A percentile compares a stretch with the other conserved stretches of the same genome.
phyloP scores from a whole-genome alignment of 805 yeast species.

The Kurtzmaniella fragi region DNA sequence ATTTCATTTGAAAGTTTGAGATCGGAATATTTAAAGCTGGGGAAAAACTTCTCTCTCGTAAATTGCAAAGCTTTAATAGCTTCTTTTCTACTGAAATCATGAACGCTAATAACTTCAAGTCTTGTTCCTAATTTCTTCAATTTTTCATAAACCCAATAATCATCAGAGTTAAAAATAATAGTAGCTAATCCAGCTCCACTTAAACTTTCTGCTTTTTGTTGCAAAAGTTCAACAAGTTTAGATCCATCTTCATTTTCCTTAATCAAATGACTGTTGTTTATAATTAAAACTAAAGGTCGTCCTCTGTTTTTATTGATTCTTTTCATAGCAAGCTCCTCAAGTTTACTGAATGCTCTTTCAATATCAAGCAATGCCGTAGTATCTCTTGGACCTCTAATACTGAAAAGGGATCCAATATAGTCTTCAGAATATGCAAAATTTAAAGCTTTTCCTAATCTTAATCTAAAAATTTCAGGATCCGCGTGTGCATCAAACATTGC shows the following conservation, averaged over 20 bases:
- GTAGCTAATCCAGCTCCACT: slow-evolving; percentile 70
- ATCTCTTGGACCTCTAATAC: slow-evolving; percentile 80
- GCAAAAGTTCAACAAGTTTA: slow-evolving; percentile 66
- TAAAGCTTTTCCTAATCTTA: slow-evolving; percentile 70
- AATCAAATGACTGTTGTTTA: slow-evolving; percentile 72
- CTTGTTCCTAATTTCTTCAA: slow-evolving; percentile 68
- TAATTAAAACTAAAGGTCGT: slow-evolving; percentile 62
- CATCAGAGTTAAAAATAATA: slow-evolving; percentile 74
- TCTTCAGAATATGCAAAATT: slow-evolving; percentile 74
- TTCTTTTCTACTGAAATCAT: slow-evolving; percentile 54
- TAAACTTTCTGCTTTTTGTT: slow-evolving; percentile 76
- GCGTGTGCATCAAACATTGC: slow-evolving; percentile 78
- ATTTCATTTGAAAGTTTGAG: slow-evolving; percentile 26
- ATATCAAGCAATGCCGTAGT: slow-evolving; percentile 78
- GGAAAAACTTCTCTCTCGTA: slow-evolving; percentile 41
- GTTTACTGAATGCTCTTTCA: slow-evolving; percentile 72
- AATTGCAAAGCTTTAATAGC: slow-evolving; percentile 50
- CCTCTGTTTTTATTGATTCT: slow-evolving; percentile 31
- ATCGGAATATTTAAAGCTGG: slow-evolving; percentile 27
- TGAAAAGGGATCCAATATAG: slow-evolving; percentile 75
- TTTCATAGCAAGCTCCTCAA: slow-evolving; percentile 65
- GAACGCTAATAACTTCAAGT: slow-evolving; percentile 64
- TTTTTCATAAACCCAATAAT: slow-evolving; percentile 82
- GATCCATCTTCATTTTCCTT: slow-evolving; percentile 71
- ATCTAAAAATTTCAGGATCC: slow-evolving; percentile 77